Evolutionary conservation across 2,329 filamentous ascomycete species (phyloP), one percentile per base, ranked within the genome.

Genomic region (Alternaria tenuissima): DNA sequence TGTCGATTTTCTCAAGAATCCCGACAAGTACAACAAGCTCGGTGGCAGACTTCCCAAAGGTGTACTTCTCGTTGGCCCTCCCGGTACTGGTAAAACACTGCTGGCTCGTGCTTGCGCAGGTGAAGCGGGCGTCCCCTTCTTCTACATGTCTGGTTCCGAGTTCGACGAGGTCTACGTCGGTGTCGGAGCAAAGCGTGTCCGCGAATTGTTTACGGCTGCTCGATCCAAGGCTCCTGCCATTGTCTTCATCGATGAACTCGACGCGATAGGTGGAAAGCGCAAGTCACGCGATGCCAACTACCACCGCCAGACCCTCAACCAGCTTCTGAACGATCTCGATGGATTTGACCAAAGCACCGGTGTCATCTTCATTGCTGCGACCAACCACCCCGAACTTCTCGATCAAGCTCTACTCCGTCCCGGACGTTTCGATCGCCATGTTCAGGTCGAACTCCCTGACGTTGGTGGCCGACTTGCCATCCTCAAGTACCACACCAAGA

Each of bases 111-210:
- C 95, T 56, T 95, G 99, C 62, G 95, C 95, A 48, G 95, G 95
- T 53, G 95, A 99, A 82, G 94, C 95, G 55, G 95, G 94, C 57
- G 95, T 99, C 18, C 95, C 95, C 1, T 99, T 99, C 85, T 99
- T 98, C 85, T 99, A 97, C 86, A 98, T 99, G 94, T 99, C 95
- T 74, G 95, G 95, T 52, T 96, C 93, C 59, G 95, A 99, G 78
- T 99, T 99, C 76, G 95, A 99, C 74, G 95, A 99, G 80, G 91
- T 99, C 53, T 99, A 97, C 74, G 96, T 99, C 36, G 95, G 95
- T 76, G 95, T 99, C 55, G 93, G 94, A 75, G 93, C 93, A 46
- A 97, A 99, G 84, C 91, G 95, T 74, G 94, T 99, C 49, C 92
- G 95, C 60, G 95, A 97, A 64, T 86, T 97, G n/a, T 96, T 97